Base-by-base conservation (phyloP, 768 basidiomycete genomes). In the Coprinellus aureogranulatus region DNA sequence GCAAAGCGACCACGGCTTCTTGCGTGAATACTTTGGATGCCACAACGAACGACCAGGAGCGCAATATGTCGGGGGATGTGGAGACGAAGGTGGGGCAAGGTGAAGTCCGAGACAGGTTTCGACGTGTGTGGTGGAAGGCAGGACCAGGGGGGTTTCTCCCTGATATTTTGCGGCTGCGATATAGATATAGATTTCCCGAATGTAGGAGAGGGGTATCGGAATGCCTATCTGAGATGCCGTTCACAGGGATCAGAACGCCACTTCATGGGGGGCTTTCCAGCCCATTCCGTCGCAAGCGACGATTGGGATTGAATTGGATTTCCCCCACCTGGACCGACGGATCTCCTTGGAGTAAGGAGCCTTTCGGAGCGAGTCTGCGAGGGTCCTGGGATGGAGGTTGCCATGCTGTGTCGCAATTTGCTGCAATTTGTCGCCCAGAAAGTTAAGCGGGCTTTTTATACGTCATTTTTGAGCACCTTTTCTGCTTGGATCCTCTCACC, bases 1-100 rank as follows among this genome's bases (percentile, higher is more conserved):
- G n/a, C 27, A 61, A 2, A 44, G 66, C 26, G 61, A 70, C 49
- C 56, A 59, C 1, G 34, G 8, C 34, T 70, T 64, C 64, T 58
- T 68, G 11, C 18, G 31, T 1, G 58, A 30, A 22, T 53, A 70
- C 39, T 67, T 63, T 50, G 65, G 64, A 22, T 53, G 56, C 20
- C 22, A 61, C 11, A 63, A 66, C 42, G 54, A 52, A 6, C 23
- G 34, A 3, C 23, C 30, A 40, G 31, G 51, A 5, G 54, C 72
- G 1, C 65, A 70, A 55, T 31, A 60, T 11, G 49, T 72, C 20
- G 75, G 74, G 3, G 41, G 62, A 34, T 3, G 63, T 76, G 14
- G 53, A 62, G 20, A 71, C 75, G 5, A 53, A 47, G 2, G 63
- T 67, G 51, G 70, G 68, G 12, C 66, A n/a, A n/a, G n/a, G n/a